Base-by-base conservation (phyloP, 23 red algal species). In the Cyanidioschyzon merolae region DNA sequence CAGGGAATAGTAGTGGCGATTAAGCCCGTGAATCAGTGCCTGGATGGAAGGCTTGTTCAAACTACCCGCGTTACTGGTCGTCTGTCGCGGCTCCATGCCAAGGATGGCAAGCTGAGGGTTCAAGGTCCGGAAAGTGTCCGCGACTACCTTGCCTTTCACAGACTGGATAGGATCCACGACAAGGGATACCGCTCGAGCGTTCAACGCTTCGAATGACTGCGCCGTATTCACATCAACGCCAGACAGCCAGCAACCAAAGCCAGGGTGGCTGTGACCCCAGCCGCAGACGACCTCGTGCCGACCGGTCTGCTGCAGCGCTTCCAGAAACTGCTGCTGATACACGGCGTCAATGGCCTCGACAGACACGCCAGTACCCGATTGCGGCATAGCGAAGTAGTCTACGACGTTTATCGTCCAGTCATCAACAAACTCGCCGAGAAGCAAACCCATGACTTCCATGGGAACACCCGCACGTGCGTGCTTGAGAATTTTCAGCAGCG, bases 361-460 rank as follows among this genome's bases (percentile, higher is more conserved):
- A 15, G 85, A 88, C 25, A 98, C 94, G 0, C 94, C 94, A 31
- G 94, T 98, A 27, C 94, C 94, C 35, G 74, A 85, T 74, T 98
- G 94, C 36, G 94, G 94, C 94, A 98, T 98, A 32, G 94, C 94
- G 83, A 98, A 98, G 1, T 90, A 88, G 83, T 98, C 94, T 39
- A 98, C 85, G 1, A 98, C 88, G 80, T 91, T 98, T 50, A 98
- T 88, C 34, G 94, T 98, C 74, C 88, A 98, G 41, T 98, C 94
- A 79, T 98, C 94, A 31, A 98, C 94, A 85, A 98, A 98, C 35
- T 90, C 87, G 76, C 94, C 94, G 29, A 98, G 75, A 85, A 98
- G 90, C 41, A 98, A 76, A 0, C 94, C 94, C 94, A 98, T 98
- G 76, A 98, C 94, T 67, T 98, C 94, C 88, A 98, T 89, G 59